Percentiles rank a stretch among this genome's conserved stretches.
Evolutionary conservation across 2,329 filamentous ascomycete species (phyloP).

Genomic region (Fonsecaea multimorphosa): DNA sequence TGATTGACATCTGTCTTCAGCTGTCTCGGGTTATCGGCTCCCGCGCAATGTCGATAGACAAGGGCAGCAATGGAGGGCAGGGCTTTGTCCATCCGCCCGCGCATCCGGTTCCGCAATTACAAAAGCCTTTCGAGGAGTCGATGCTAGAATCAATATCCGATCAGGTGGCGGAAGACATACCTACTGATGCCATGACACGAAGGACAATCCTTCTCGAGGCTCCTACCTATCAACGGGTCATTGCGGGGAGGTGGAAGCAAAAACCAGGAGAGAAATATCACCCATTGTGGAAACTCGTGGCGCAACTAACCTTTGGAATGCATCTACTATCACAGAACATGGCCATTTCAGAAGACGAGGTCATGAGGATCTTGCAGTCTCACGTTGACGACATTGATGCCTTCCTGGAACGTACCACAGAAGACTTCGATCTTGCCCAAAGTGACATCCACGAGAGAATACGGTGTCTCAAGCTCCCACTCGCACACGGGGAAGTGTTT

Average conservation of each 20-base stretch:
- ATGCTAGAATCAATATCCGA: constrained; percentile 48
- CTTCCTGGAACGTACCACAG: constrained; percentile 83
- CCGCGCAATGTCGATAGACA: constrained; percentile 31
- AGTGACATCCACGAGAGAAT: constrained; percentile 81
- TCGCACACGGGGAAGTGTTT: constrained; percentile 82
- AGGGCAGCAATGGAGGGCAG: constrained; percentile 22
- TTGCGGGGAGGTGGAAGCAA: constrained; percentile 77
- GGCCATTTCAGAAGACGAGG: constrained; percentile 86
- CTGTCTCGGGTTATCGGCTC: constrained; percentile 1
- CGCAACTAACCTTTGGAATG: constrained; percentile 92
- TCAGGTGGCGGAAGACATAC: constrained; percentile 42
- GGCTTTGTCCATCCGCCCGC: constrained; percentile 40
- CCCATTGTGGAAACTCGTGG: constrained; percentile 85
- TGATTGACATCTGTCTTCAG: constrained; percentile 16
- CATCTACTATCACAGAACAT: constrained; percentile 83
- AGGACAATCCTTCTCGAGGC: constrained; percentile 72
- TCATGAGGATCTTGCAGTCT: constrained; percentile 84
- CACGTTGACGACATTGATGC: constrained; percentile 95
- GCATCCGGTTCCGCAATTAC: constrained; percentile 52
- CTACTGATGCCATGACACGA: constrained; percentile 54
- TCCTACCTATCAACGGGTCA: constrained; percentile 71
- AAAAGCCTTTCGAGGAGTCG: constrained; percentile 55
- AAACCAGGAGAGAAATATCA: constrained; percentile 78
- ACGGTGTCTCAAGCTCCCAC: constrained; percentile 78
- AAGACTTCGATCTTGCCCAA: constrained; percentile 80